phyloP scores from a whole-genome alignment of 2,329 filamentous ascomycete species.

The Colletotrichum brevisporum region DNA sequence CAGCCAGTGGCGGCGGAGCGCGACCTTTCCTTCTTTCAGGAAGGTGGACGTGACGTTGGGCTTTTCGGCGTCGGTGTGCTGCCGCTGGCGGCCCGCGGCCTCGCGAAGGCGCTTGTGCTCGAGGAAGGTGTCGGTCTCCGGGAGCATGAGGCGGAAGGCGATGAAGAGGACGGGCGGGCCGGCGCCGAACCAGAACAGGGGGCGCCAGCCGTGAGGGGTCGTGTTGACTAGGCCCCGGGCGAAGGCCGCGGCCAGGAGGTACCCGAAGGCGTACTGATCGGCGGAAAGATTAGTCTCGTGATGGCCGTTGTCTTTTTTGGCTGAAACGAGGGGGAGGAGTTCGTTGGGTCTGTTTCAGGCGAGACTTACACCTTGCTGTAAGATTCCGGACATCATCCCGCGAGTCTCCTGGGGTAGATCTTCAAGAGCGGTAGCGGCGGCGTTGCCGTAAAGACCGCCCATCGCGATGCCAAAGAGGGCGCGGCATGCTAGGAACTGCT shows the following conservation, averaged over 20 bases:
- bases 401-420: constrained; percentile 78
- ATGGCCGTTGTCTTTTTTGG: background rate
- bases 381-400: constrained; percentile 81
- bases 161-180: constrained; percentile 86
- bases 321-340: background rate
- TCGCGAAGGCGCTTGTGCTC: constrained; percentile 76
- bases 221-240: constrained; percentile 79
- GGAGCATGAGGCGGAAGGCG: constrained; percentile 80
- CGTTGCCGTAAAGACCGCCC: constrained; percentile 86
- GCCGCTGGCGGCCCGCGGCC: constrained; percentile 42
- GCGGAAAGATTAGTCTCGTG: constrained; percentile 17
- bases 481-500: constrained; percentile 81
- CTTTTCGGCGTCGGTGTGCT: constrained; percentile 16
- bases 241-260: constrained; percentile 73
- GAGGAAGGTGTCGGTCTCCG: constrained; percentile 82
- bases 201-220: constrained; percentile 84
- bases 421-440: constrained; percentile 83
- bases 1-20: constrained; percentile 84
- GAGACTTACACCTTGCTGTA: constrained; percentile 74
- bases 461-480: constrained; percentile 85
- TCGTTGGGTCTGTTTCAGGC: constrained; percentile 54
- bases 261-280: constrained; percentile 71
- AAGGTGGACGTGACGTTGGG: constrained; percentile 76
- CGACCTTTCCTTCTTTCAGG: constrained; percentile 82
- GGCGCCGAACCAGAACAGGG: constrained; percentile 91